phyloP scores from a whole-genome alignment of 208 protist genomes.

The Crithidia bombi region DNA sequence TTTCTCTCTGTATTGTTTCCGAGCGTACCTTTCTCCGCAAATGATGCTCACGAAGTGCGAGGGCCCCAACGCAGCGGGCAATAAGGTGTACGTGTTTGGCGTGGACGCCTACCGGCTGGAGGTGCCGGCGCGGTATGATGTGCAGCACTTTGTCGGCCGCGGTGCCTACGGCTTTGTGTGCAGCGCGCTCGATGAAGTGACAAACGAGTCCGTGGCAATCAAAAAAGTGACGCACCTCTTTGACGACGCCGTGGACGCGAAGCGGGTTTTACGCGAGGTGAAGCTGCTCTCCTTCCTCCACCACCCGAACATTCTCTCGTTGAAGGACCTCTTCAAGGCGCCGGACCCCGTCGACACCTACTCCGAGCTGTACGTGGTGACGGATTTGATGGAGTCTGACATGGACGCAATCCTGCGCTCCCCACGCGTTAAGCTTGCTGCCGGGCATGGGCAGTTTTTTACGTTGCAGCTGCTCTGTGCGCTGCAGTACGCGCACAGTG shows the following conservation, averaged over 20 bases:
- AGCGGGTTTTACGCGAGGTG: slow-evolving; percentile 83
- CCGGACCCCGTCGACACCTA: slow-evolving; percentile 46
- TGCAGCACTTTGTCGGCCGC: slow-evolving; percentile 78
- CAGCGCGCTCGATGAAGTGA: slow-evolving; percentile 67
- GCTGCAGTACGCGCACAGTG: slow-evolving; percentile 96
- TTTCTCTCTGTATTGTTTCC: too few species aligned
- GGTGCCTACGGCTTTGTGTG: slow-evolving; percentile 92
- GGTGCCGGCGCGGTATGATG: slow-evolving; percentile 75
- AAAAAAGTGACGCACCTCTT: slow-evolving; percentile 98
- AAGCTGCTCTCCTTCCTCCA: slow-evolving; percentile 73
- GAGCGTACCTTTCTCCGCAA: neutral
- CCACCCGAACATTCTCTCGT: slow-evolving; percentile 83
- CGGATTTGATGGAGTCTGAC: slow-evolving; percentile 94
- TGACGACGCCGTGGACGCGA: slow-evolving; percentile 93
- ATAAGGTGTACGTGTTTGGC: slow-evolving; percentile 81
- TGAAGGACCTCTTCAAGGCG: slow-evolving; percentile 74
- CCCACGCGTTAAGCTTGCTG: slow-evolving; percentile 42
- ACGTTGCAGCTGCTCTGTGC: slow-evolving; percentile 95
- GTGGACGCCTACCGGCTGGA: slow-evolving; percentile 55
- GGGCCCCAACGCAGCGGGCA: slow-evolving; percentile 57
- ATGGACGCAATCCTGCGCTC: slow-evolving; percentile 85
- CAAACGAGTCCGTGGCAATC: slow-evolving; percentile 93
- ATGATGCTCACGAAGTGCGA: slow-evolving; percentile 81
- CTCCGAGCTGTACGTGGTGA: slow-evolving; percentile 87
- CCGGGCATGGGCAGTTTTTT: slow-evolving; percentile 94